phyloP scores from a whole-genome alignment of 129 eudicot species.

The Kitagawia praeruptora region DNA sequence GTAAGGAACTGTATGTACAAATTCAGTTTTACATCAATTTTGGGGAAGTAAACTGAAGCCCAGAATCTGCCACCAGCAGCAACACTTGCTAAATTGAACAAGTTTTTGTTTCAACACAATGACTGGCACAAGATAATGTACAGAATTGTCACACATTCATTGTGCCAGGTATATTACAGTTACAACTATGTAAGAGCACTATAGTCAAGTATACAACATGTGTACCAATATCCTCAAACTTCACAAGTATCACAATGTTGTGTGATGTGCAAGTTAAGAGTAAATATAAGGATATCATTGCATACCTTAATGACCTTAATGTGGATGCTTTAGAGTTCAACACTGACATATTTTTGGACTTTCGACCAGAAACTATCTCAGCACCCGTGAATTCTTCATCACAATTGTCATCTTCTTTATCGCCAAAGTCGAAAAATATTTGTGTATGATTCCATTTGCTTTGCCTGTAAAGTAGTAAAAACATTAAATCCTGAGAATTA shows the following conservation, averaged over 20 bases:
- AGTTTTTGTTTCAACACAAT: too few species aligned
- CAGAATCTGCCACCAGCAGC: too few species aligned
- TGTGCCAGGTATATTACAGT: too few species aligned
- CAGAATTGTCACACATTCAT: too few species aligned
- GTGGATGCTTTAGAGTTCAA: conserved; percentile 37
- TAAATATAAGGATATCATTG: background rate
- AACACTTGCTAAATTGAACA: too few species aligned
- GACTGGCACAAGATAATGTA: too few species aligned
- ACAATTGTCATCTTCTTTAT: conserved; percentile 47
- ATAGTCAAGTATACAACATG: background rate
- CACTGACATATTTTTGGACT: conserved; percentile 28
- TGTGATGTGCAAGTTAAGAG: background rate
- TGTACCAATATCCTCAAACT: background rate
- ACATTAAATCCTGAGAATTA: background rate
- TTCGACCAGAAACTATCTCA: conserved; percentile 34
- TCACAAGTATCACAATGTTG: background rate
- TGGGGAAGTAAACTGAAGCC: too few species aligned
- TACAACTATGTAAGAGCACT: too few species aligned
- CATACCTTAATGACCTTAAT: conserved; percentile 51
- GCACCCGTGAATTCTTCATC: conserved; percentile 45
- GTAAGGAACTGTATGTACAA: too few species aligned
- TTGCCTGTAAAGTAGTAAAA: conserved; percentile 30
- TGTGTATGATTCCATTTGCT: conserved; percentile 97
- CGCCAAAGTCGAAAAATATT: conserved; percentile 79
- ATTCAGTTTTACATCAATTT: too few species aligned